These are phyloP conservation scores for Acer campestre DNA, from an alignment of 345 rosid species.

Conservation along the genomic window DNA sequence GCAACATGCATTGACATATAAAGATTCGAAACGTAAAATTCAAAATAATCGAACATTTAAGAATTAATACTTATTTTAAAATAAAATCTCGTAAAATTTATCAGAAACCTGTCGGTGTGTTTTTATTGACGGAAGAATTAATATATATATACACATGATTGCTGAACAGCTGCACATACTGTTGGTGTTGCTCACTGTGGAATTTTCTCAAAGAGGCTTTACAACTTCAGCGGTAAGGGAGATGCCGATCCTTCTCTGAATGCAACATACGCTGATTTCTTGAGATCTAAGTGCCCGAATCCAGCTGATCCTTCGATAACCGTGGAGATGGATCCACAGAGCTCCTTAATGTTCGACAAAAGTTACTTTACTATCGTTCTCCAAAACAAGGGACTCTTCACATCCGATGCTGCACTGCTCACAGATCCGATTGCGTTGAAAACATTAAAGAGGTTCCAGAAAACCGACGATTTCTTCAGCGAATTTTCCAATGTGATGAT, in stretches of 20 bases:
- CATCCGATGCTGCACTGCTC: conserved; percentile 60
- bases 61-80: no score
- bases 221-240: conserved; percentile 59
- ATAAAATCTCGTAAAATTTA: no score
- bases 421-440: conserved; percentile 32
- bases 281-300: conserved; percentile 45
- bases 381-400: conserved; percentile 43
- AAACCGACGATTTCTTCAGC: conserved; percentile 32
- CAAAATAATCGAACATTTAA: no score
- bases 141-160: no score
- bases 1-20: no score
- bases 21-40: no score
- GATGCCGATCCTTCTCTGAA: conserved; percentile 38
- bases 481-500: conserved; percentile 53
- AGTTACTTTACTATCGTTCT: conserved; percentile 43
- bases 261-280: conserved; percentile 30
- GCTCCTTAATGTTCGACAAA: conserved; percentile 42
- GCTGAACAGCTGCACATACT: conserved; percentile 58
- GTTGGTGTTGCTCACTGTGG: conserved; percentile 56
- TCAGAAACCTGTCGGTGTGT: not conserved
- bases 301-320: conserved; percentile 28
- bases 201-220: conserved; percentile 44
- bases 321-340: conserved; percentile 56
- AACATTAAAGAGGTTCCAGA: conserved; percentile 21
- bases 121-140: no score